A percentile compares a stretch with the other conserved stretches of the same genome.
phyloP scores from a whole-genome alignment of 2,329 filamentous ascomycete species.

The Daldinia sp. region DNA sequence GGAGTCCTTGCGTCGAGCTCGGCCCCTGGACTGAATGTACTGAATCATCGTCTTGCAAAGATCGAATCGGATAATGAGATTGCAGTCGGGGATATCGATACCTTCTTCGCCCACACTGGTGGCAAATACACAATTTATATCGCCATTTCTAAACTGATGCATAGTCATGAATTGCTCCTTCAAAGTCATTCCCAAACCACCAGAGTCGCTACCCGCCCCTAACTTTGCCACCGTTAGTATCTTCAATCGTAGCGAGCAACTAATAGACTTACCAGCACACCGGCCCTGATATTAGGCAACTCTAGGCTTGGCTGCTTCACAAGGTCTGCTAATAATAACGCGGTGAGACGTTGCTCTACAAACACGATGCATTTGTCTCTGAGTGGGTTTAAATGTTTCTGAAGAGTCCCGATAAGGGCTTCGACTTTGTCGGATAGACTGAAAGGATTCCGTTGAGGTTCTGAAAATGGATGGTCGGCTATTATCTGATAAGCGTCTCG shows the following conservation, averaged over 20 bases:
- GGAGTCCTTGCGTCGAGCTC: conserved; percentile 80
- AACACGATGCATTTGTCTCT: conserved; percentile 85
- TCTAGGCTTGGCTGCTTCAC: conserved; percentile 65
- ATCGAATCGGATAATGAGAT: conserved; percentile 79
- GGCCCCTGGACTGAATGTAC: conserved; percentile 91
- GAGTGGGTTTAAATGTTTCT: conserved; percentile 66
- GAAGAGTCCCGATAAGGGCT: conserved; percentile 67
- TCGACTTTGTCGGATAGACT: conserved; percentile 78
- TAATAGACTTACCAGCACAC: conserved; percentile 59
- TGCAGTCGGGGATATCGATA: conserved; percentile 73
- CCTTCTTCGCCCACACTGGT: conserved; percentile 74
- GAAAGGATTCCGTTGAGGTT: conserved; percentile 43
- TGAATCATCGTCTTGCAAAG: conserved; percentile 90
- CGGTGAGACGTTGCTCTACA: conserved; percentile 80
- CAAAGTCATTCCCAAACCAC: conserved; percentile 71
- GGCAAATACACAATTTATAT: conserved; percentile 70
- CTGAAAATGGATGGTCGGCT: conserved; percentile 56
- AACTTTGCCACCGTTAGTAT: conserved; percentile 41
- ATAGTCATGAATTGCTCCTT: conserved; percentile 78
- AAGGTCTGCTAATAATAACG: conserved; percentile 74
- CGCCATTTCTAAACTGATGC: conserved; percentile 66
- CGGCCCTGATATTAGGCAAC: conserved; percentile 63
- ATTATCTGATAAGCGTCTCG: conserved; percentile 66
- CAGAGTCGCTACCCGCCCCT: conserved; percentile 54
- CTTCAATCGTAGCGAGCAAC: neutral